Evolutionary conservation across 768 basidiomycete genomes (phyloP).

Genomic region (Lactifluus subvellereus): DNA sequence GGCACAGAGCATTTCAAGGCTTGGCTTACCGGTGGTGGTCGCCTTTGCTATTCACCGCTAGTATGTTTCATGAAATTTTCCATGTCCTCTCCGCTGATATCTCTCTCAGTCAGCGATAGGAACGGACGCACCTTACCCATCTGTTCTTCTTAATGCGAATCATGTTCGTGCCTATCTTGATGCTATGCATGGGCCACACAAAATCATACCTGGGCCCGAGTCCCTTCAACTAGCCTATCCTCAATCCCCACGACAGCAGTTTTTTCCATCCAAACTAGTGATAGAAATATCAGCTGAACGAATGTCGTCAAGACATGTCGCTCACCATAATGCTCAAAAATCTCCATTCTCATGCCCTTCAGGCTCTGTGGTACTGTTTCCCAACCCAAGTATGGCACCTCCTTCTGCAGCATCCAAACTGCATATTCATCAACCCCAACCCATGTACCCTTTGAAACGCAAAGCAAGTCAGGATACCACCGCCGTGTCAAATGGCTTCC

Average conservation of each 20-base stretch:
- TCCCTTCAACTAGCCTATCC: slow-evolving; percentile 1
- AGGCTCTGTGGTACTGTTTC: neutral
- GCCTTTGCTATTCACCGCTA: slow-evolving; percentile 9
- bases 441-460: slow-evolving; percentile 3
- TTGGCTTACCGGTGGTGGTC: neutral
- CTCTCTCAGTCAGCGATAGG: slow-evolving; percentile 2
- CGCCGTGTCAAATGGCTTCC: neutral
- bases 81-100: neutral
- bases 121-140: neutral
- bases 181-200: slow-evolving; percentile 5
- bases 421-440: neutral
- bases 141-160: slow-evolving; percentile 14
- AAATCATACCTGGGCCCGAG: neutral
- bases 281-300: neutral
- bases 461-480: neutral
- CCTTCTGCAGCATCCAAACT: neutral
- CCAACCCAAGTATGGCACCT: neutral
- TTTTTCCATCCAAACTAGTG: neutral
- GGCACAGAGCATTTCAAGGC: neutral
- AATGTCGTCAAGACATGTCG: neutral
- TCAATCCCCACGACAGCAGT: neutral
- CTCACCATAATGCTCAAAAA: too few relatives aligned
- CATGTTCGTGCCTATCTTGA: slow-evolving; percentile 12
- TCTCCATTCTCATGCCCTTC: neutral
- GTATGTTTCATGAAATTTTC: neutral